phyloP scores from a whole-genome alignment of 148 eudicot genomes.

The Camellia lanceoleosa region DNA sequence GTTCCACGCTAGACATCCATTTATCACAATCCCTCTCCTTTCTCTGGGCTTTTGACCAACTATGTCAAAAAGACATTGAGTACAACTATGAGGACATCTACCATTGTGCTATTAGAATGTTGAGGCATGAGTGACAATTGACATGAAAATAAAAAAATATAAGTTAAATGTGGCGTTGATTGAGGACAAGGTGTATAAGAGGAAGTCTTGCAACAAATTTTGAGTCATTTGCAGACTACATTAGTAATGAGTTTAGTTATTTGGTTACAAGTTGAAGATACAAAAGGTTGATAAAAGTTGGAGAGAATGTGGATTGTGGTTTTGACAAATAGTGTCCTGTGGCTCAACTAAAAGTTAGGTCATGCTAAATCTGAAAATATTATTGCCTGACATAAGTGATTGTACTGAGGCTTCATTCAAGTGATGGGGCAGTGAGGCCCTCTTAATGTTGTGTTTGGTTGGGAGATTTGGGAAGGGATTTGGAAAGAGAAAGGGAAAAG shows the following conservation, averaged over 20 bases:
- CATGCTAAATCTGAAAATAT: no score
- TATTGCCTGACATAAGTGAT: no score
- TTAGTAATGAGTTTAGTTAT: neutral
- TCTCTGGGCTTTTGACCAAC: neutral
- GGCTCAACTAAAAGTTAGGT: no score
- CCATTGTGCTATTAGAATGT: neutral
- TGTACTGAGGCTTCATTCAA: no score
- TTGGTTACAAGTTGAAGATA: neutral
- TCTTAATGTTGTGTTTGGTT: no score
- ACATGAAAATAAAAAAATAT: neutral
- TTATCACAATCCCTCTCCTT: neutral
- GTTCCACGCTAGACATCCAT: neutral
- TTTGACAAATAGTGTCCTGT: neutral
- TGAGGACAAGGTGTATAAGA: neutral
- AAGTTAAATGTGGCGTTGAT: neutral
- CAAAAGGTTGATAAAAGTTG: neutral
- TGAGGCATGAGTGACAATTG: neutral
- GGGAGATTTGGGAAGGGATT: no score
- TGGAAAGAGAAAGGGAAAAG: no score
- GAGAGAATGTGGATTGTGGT: neutral
- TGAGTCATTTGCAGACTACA: neutral
- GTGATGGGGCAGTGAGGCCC: neutral
- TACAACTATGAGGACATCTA: conserved; percentile 3
- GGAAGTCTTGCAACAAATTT: neutral
- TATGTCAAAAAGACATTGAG: neutral